phyloP scores from a whole-genome alignment of 352 stramenopile species.

The Pythium folliculosum region DNA sequence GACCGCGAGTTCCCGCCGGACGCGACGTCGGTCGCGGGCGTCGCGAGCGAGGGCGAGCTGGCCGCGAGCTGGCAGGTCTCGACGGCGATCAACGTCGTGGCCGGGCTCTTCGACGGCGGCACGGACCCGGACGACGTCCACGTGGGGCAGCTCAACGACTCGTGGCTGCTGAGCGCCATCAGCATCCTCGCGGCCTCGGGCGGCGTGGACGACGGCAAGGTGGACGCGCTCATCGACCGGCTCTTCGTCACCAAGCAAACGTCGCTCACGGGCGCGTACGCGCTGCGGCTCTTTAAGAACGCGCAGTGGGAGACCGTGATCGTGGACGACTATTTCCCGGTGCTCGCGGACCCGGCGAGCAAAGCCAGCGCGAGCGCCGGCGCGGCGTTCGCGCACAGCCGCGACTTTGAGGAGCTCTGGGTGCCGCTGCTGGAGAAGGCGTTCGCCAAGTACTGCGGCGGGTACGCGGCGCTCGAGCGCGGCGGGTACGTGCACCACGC shows the following conservation, averaged over 20 bases:
- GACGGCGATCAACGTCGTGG: conserved; percentile 85
- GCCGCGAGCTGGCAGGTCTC: conserved; percentile 76
- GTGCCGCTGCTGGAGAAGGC: conserved; percentile 93
- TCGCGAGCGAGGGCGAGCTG: conserved; percentile 50
- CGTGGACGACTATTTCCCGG: conserved; percentile 91
- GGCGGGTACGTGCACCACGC: conserved; percentile 91
- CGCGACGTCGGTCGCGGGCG: conserved; percentile 70
- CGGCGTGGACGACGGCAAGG: conserved; percentile 85
- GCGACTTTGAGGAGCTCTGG: conserved; percentile 91
- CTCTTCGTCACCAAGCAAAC: conserved; percentile 91
- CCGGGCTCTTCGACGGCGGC: conserved; percentile 89
- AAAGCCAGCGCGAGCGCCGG: conserved; percentile 63
- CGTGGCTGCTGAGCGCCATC: conserved; percentile 90
- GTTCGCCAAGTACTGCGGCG: conserved; percentile 92
- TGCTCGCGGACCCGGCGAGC: conserved; percentile 50
- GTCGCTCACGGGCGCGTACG: conserved; percentile 91
- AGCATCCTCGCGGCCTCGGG: conserved; percentile 90
- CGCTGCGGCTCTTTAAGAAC: conserved; percentile 91
- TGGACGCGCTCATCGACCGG: conserved; percentile 87
- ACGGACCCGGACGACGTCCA: conserved; percentile 91
- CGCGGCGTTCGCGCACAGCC: conserved; percentile 86
- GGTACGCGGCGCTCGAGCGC: conserved; percentile 82
- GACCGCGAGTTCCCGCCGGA: conserved; percentile 90
- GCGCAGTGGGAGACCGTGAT: conserved; percentile 93
- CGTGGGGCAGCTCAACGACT: conserved; percentile 81